Evolutionary conservation across 208 protist genomes (phyloP), one percentile per base, ranked within the genome.

Genomic region (Wallacemonas sp.): DNA sequence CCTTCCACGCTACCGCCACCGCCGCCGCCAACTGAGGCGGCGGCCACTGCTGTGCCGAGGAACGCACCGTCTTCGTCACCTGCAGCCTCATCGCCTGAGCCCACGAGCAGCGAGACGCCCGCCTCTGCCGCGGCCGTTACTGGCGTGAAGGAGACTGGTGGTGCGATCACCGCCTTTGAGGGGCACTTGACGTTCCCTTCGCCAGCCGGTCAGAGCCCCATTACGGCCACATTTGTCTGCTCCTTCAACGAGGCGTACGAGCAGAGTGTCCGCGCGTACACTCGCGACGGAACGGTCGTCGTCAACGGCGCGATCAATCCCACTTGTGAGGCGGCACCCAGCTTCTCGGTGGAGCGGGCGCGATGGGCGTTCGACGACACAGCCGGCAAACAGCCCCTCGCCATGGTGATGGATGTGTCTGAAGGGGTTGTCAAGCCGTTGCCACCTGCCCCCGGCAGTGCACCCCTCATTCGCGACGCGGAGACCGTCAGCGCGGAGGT

Each of bases 231-330:
- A 27, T 85, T 93, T 36, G 75, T 78, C 54, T 93, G 83, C 76
- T 74, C 69, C 60, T 90, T 87, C 55, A 71, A 74, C 38, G 59
- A 69, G 36, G 72, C 68, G n/a, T 67, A 85, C 47, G 77, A 86
- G 72, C 80, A 86, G 70, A 66, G 70, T 17, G 73, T 93, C 39
- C 68, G 75, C 15, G 66, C 88, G 31, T 75, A 78, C 56, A 69
- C 71, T 27, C 64, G 70, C 30, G 68, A 83, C 41, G 81, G 80
- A 28, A 77, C 76, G 19, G 78, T 93, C 24, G 73, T 67, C 1
- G 72, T 88, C 46, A 56, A 82, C 45, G 74, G 82, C 31, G 79
- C 79, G 47, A 84, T 92, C 63, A 89, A 87, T 72, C 75, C 79
- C 22, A 89, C 77, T 0, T 60, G 62, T 44, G 80, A 74, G 26